Evolutionary conservation across 768 basidiomycete genomes (phyloP), one percentile per base, ranked within the genome.

Genomic region (Pilatotrama ljubarskyi): DNA sequence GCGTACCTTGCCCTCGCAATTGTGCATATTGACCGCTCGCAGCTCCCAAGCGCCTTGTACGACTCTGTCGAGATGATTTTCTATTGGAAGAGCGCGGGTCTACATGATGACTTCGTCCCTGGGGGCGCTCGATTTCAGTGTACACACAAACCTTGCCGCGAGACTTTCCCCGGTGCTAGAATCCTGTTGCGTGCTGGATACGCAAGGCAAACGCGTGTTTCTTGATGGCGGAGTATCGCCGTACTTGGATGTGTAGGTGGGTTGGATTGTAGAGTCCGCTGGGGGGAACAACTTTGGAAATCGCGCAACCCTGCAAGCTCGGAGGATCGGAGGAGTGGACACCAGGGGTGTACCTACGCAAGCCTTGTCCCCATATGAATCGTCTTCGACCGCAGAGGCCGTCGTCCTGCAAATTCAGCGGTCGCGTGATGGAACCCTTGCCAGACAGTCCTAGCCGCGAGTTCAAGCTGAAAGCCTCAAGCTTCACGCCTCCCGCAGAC

Each of bases 11-110:
- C 17, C 22, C 48, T 13, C 20, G 4, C 18, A 32, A 4, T 32
- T 32, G 13, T 18, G 32, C 24, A 51, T 46, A 47, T 29, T 35
- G 42, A 56, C 29, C 54, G 43, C 55, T 32, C 35, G 36, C 10
- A 29, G 22, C 3, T 29, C 18, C 10, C 14, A 7, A 40, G 42
- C 51, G 55, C 59, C 59, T 35, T 18, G 37, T 29, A 47, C 50
- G 61, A 52, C 20, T 25, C 50, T 47, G 58, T 48, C 29, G 18
- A 60, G 52, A 60, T 60, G 59, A 41, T 57, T 49, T 49, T 48
- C 5, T 37, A 18, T 41, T 8, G 35, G 51, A 20, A 13, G 4
- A 20, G 47, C 48, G 40, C 24, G 32, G 42, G 51, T 25, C 43
- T 3, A 26, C 51, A 58, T 51, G 57, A 24, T 37, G 49, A 51